These are phyloP conservation scores for Lathyrus sativus DNA, from an alignment of 306 rosid genomes.

Conservation along the genomic window DNA sequence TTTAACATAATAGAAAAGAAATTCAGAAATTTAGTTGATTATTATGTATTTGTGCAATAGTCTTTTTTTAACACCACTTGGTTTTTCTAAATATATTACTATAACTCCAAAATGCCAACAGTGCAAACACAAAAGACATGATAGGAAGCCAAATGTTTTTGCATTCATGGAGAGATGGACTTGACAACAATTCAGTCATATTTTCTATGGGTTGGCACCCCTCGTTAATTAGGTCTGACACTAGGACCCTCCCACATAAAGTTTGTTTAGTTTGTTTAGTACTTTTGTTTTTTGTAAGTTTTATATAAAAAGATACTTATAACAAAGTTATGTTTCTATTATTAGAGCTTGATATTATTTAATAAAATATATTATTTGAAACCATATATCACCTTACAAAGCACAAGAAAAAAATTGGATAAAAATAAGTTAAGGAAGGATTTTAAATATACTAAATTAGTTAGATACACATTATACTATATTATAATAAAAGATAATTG, in stretches of 20 bases:
- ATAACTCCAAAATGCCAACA: background rate
- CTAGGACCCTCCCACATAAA: constrained; percentile 36
- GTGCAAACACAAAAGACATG: constrained; percentile 20
- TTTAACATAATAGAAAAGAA: no score
- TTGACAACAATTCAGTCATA: constrained; percentile 41
- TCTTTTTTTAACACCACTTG: background rate
- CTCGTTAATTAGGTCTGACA: constrained; percentile 11
- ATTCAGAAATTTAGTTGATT: no score
- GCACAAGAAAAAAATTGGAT: no score
- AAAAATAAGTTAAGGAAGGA: no score
- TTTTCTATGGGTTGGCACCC: constrained; percentile 30
- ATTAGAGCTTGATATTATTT: no score
- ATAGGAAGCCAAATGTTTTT: background rate
- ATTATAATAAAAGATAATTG: no score
- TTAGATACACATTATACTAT: no score
- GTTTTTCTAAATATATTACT: background rate
- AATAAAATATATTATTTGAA: no score
- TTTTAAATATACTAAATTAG: no score
- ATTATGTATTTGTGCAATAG: background rate
- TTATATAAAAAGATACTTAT: background rate
- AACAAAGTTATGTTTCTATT: no score
- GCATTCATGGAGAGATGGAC: constrained; percentile 35
- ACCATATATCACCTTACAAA: no score
- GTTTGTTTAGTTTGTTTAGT: background rate
- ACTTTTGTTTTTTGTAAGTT: background rate